Conservation (phyloP, 345 rosid species). For the Populus nigra region DNA sequence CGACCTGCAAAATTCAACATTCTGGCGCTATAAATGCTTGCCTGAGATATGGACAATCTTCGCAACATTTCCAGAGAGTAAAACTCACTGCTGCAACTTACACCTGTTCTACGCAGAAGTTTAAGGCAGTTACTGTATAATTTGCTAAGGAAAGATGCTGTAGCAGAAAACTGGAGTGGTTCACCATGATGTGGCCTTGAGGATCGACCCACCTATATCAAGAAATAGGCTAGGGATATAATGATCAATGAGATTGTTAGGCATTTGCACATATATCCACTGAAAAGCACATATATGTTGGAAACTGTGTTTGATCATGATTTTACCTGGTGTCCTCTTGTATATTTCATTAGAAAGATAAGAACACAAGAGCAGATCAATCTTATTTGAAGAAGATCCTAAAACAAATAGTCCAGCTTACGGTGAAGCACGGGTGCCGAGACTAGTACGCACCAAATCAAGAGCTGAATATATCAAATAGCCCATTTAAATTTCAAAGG, state of each 20-base stretch:
- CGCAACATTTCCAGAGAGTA: slow-evolving; percentile 39
- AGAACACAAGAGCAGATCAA: slow-evolving; percentile 42
- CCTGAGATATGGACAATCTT: slow-evolving; percentile 51
- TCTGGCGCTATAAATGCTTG: slow-evolving; percentile 8
- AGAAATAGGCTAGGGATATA: background rate
- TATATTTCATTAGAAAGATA: slow-evolving; percentile 36
- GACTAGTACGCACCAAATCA: too few species aligned
- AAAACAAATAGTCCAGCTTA: slow-evolving; percentile 3
- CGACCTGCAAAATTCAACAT: background rate
- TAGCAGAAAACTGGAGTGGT: slow-evolving; percentile 52
- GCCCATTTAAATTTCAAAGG: too few species aligned
- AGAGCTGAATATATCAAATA: too few species aligned
- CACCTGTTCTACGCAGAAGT: slow-evolving; percentile 37
- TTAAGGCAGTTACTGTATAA: slow-evolving; percentile 56
- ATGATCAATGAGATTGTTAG: background rate
- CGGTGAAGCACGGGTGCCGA: too few species aligned
- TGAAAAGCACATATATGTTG: background rate
- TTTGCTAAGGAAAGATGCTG: slow-evolving; percentile 55
- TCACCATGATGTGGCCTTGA: slow-evolving; percentile 34
- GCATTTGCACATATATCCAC: background rate
- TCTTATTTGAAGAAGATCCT: slow-evolving; percentile 29
- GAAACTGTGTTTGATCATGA: background rate
- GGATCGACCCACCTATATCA: slow-evolving; percentile 53
- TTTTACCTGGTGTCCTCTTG: slow-evolving; percentile 42
- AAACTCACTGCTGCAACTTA: slow-evolving; percentile 28